Base-by-base conservation (phyloP, 257 asterid species). In the Solanum chiquidenum region DNA sequence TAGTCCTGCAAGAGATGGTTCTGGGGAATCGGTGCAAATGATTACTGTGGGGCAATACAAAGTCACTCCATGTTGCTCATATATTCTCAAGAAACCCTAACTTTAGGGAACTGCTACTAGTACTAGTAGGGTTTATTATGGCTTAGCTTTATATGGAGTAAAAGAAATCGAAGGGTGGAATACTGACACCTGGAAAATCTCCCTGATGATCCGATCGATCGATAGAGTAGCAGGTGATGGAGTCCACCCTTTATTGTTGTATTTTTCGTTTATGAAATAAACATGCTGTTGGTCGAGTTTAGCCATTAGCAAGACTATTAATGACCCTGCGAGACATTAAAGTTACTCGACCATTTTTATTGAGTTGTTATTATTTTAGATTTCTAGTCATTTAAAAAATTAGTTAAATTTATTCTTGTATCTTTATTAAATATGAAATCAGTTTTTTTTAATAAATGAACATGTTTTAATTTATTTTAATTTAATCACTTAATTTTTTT, bases 1-100 rank as follows among this genome's bases (percentile, higher is more conserved):
- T 87, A 71, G 38, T 37, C 96, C 97, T 1, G 80, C 98, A 0
- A 90, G 98, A 74, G 92, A 94, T 86, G 97, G 98, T 1, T 91
- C 94, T n/a, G 94, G 92, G 49, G 86, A 87, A 52, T 18, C 82
- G 4, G 91, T 93, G 2, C 38, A 86, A 77, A 21, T 86, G 87
- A 92, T 89, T 18, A 88, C 86, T 0, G 86, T 95, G 3, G 98
- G 98, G 12, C 86, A 73, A 25, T 90, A 93, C 37, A 75, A 86
- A 33, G 86, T 23, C 42, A 62, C 25, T 20, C 35, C 16, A 42
- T 37, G 85, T 62, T 27, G 35, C 25, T 27, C 84, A n/a, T 27
- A 6, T 37, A 18, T 27, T 89, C 29, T 82, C 5, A 82, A 71
- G 31, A 73, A 66, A 11, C 83, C 55, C 49, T 38, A 42, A 49